Evolutionary conservation across 768 basidiomycete species (phyloP), one percentile per base, ranked within the genome.

Genomic region (Leucocoprinus leucothites): DNA sequence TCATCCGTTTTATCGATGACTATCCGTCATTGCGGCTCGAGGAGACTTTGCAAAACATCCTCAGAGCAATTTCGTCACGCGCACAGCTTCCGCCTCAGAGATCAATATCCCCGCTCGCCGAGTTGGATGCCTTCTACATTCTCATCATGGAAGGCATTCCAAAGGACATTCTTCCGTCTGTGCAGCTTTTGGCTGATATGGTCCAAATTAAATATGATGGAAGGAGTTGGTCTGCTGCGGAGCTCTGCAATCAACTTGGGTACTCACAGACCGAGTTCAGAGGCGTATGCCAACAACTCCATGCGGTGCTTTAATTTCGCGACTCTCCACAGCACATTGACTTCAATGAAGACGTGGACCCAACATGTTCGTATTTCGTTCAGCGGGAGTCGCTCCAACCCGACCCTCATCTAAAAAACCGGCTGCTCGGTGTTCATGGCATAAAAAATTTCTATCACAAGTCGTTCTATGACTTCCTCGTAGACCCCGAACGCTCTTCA

Each of bases 401-500:
- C 11, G 11, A 31, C 40, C 14, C 40, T 4, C 6, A 16, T 7
- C 40, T 25, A 11, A 14, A 41, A 18, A 6, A 36, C 38, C 25
- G 42, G 9, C 26, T 42, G n/a, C 19, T 35, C 24, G 13, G 28
- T 6, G 3, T 21, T 36, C 25, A 25, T 26, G 18, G 13, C 24
- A n/a, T 16, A n/a, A 6, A 16, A 6, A 13, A 25, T 6, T 21
- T 52, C 9, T 44, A 44, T 13, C 51, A 52, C 1, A 52, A 44
- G 43, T 52, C 51, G 26, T 52, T 52, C 42, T 31, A 4, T 24
- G 51, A 52, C 28, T 52, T 52, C 42, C 51, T 52, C 18, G 24
- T 14, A 4, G 51, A 52, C 6, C 42, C 51, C 13, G 21, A 1
- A 18, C 51, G 42, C n/a, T 52, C 51, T 25, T 14, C 7, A 6